phyloP scores from a whole-genome alignment of 2,329 filamentous ascomycete genomes.

The Cordyceps pruinosa region DNA sequence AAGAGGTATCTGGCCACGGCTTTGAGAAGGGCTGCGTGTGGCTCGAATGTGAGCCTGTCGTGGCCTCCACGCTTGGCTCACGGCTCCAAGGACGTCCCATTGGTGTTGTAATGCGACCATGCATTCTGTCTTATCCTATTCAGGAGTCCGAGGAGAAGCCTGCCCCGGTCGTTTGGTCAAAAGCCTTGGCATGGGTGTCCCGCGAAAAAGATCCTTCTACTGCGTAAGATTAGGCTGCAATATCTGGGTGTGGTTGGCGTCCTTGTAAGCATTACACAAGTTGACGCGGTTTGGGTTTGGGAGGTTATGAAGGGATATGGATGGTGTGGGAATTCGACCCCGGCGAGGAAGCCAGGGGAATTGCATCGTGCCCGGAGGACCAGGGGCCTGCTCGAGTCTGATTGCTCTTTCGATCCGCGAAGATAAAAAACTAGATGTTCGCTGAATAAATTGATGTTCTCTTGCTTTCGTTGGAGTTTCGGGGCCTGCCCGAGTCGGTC shows the following conservation, averaged over 20 bases:
- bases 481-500: background rate
- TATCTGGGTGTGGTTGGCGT: too few species aligned
- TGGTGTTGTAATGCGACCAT: background rate
- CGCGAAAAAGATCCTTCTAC: background rate
- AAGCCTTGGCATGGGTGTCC: conserved; percentile 2
- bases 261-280: too few species aligned
- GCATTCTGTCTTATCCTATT: background rate
- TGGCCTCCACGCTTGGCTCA: background rate
- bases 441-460: background rate
- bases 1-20: fast-evolving
- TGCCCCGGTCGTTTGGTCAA: background rate
- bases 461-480: background rate
- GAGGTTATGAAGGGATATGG: too few species aligned
- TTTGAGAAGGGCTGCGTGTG: background rate
- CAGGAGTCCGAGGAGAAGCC: background rate
- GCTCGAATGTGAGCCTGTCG: background rate
- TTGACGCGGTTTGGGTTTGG: too few species aligned
- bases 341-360: too few species aligned
- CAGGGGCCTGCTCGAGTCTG: too few species aligned
- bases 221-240: too few species aligned
- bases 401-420: background rate
- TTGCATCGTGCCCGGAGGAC: too few species aligned
- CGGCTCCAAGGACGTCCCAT: background rate
- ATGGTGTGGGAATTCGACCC: too few species aligned
- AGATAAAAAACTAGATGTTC: background rate